Conservation (phyloP, 345 rosid genomes). For the Eucalyptus curtisii region DNA sequence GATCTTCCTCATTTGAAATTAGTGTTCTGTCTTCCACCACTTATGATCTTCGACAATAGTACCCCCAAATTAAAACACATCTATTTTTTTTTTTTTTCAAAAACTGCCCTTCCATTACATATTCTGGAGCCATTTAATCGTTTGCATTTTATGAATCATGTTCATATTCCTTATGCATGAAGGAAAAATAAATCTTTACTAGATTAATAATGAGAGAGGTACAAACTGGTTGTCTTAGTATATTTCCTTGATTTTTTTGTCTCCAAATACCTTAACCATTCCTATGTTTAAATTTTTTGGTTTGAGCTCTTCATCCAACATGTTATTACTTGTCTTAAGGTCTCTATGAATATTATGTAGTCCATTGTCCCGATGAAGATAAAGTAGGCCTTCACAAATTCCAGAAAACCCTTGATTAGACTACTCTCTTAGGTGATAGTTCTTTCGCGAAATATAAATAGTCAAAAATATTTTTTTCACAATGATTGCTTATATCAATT, state of each 20-base stretch:
- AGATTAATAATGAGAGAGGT: not conserved
- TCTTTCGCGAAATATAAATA: too few species aligned
- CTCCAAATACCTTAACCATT: constrained; percentile 23
- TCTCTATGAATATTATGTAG: constrained; percentile 32
- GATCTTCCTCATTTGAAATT: constrained; percentile 10
- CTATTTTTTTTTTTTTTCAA: constrained; percentile 8
- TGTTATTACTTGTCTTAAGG: constrained; percentile 26
- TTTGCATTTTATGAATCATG: not conserved
- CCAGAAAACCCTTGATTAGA: too few species aligned
- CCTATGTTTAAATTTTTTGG: constrained; percentile 34
- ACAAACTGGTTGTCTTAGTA: constrained; percentile 17
- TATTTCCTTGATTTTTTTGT: constrained; percentile 18
- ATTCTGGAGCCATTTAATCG: constrained; percentile 43
- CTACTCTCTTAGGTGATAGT: too few species aligned
- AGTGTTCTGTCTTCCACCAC: constrained; percentile 27
- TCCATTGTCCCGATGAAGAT: constrained; percentile 18
- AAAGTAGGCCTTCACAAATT: constrained; percentile 11
- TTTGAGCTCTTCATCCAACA: constrained; percentile 29
- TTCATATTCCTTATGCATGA: not conserved
- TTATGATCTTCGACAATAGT: constrained; percentile 16
- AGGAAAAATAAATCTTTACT: too few species aligned
- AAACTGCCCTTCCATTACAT: constrained; percentile 24
- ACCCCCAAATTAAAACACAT: constrained; percentile 28
- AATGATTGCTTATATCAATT: too few species aligned
- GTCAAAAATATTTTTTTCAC: too few species aligned